Evolutionary conservation across 371 early-diverging fungal species (phyloP).

Genomic region (Coemansia sp.): DNA sequence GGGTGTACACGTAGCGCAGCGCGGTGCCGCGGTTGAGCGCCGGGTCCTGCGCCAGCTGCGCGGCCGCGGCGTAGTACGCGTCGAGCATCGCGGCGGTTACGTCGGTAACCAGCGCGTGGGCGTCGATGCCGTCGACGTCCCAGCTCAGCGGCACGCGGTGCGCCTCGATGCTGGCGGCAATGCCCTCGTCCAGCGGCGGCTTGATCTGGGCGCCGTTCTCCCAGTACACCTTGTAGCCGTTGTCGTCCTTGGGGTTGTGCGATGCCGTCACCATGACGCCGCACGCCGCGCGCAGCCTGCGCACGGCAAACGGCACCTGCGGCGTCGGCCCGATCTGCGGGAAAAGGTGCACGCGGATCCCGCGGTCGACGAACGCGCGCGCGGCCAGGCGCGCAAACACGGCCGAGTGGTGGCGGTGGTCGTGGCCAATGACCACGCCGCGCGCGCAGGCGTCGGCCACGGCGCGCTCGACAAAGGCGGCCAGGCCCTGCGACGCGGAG

Average conservation of each 20-base stretch:
- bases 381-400: conserved; percentile 86
- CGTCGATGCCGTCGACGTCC: conserved; percentile 64
- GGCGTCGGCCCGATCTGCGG: conserved; percentile 83
- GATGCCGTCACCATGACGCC: conserved; percentile 98
- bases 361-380: conserved; percentile 76
- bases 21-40: conserved; percentile 4
- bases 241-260: conserved; percentile 98
- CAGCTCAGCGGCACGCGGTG: conserved; percentile 77
- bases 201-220: conserved; percentile 93
- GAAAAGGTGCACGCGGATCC: conserved; percentile 83
- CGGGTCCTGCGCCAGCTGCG: conserved; percentile 17
- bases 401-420: conserved; percentile 88
- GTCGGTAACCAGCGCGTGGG: conserved; percentile 28
- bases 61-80: conserved; percentile 66
- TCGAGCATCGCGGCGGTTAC: conserved; percentile 51
- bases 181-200: conserved; percentile 82
- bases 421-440: conserved; percentile 94
- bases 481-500: conserved; percentile 62
- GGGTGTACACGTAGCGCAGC: conserved; percentile 76
- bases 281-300: conserved; percentile 69
- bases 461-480: conserved; percentile 41
- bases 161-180: conserved; percentile 70
- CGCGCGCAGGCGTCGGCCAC: conserved; percentile 58
- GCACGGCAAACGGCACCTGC: conserved; percentile 87
- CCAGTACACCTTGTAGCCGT: conserved; percentile 98